phyloP scores from a whole-genome alignment of 2,329 filamentous ascomycete species.

The Parascedosporium putredinis region DNA sequence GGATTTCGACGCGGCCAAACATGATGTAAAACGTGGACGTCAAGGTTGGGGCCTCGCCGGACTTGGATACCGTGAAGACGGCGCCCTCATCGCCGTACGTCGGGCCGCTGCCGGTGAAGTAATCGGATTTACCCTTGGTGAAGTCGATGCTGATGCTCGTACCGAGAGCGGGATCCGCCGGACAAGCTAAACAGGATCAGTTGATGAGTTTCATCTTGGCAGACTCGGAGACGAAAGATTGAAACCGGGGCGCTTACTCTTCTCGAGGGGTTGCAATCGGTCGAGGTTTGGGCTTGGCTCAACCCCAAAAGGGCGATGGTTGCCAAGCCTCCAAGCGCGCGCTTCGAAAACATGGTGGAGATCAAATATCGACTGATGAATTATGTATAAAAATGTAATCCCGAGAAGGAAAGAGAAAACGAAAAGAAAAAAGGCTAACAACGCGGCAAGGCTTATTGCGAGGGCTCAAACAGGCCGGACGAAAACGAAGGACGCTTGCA shows the following conservation, averaged over 20 bases:
- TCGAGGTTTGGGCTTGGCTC: conserved; percentile 58
- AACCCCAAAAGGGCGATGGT: neutral
- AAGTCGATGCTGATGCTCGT: conserved; percentile 53
- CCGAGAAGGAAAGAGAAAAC: neutral
- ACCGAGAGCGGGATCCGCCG: conserved; percentile 62
- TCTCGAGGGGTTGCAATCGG: conserved; percentile 63
- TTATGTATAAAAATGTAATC: no score
- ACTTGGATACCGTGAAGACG: conserved; percentile 58
- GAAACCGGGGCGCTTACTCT: neutral
- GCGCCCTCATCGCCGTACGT: conserved; percentile 54
- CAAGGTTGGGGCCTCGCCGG: conserved; percentile 68
- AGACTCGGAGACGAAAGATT: conserved; percentile 13
- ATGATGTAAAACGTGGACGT: conserved; percentile 76
- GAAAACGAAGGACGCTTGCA: neutral
- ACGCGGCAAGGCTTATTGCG: neutral
- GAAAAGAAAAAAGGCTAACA: neutral
- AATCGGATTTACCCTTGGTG: conserved; percentile 58
- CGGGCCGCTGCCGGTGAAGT: conserved; percentile 52
- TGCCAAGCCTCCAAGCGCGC: neutral
- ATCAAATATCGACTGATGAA: neutral
- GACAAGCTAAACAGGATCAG: conserved; percentile 48
- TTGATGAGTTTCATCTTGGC: neutral
- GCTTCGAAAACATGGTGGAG: neutral
- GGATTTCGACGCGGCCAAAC: conserved; percentile 68
- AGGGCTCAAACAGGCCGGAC: neutral